A percentile compares a stretch with the other conserved stretches of the same genome.
phyloP scores from a whole-genome alignment of 2,329 filamentous ascomycete species.

The Penicillium oxalicum region DNA sequence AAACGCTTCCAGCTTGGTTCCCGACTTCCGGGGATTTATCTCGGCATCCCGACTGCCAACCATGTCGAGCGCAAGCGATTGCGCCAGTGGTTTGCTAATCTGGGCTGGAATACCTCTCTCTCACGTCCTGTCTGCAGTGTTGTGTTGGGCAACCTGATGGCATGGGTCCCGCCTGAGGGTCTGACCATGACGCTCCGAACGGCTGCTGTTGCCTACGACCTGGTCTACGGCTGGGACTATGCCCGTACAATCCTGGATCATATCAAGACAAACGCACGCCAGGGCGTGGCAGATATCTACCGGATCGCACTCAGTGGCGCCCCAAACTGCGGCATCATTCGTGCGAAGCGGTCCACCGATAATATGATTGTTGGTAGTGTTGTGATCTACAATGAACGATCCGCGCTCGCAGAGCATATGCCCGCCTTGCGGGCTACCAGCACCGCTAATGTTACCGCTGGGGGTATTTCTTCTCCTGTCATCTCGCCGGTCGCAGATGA shows the following conservation, averaged over 20 bases:
- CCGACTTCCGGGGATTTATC: conserved; percentile 75
- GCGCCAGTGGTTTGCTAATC: conserved; percentile 78
- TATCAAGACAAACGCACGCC: conserved; percentile 66
- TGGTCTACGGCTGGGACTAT: conserved; percentile 75
- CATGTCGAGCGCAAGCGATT: conserved; percentile 54
- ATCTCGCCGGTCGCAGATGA: conserved; percentile 63
- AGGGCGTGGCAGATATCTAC: conserved; percentile 75
- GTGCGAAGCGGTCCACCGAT: conserved; percentile 66
- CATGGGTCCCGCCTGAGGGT: conserved; percentile 71
- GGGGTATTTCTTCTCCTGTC: conserved; percentile 74
- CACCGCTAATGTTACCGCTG: conserved; percentile 43
- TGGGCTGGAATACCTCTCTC: conserved; percentile 74
- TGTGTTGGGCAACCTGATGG: conserved; percentile 63
- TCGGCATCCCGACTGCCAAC: conserved; percentile 71
- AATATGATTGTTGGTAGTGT: conserved; percentile 69
- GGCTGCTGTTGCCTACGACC: conserved; percentile 71
- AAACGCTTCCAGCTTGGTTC: conserved; percentile 77
- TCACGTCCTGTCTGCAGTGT: conserved; percentile 64
- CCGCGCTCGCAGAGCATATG: conserved; percentile 62
- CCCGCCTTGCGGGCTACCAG: conserved; percentile 59
- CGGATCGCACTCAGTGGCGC: conserved; percentile 65
- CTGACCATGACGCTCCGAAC: conserved; percentile 67
- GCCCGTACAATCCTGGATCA: conserved; percentile 67
- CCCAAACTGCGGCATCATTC: conserved; percentile 71
- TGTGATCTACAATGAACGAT: conserved; percentile 68